Evolutionary conservation across 106 monocot species (phyloP).

Genomic region (Acanthochlamys bracteata): DNA sequence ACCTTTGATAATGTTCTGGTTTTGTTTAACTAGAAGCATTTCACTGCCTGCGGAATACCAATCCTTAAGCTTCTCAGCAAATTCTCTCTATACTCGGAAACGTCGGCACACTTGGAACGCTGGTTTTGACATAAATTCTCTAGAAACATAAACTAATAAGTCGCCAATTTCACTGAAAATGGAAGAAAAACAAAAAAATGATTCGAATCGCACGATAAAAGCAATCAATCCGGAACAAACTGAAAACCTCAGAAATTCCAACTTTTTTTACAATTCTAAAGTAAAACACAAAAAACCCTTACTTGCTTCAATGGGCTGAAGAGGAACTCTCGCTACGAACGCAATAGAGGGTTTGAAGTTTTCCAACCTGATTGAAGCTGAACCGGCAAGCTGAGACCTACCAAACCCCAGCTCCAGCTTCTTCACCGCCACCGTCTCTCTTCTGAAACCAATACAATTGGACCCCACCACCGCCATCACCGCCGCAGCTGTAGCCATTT

Average conservation of each 20-base stretch:
- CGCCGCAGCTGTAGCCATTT: neutral
- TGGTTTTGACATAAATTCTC: too few species aligned
- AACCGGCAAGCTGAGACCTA: constrained; percentile 22
- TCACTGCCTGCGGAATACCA: too few species aligned
- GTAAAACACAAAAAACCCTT: neutral
- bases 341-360: neutral
- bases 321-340: neutral
- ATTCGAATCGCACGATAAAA: too few species aligned
- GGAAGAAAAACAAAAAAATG: too few species aligned
- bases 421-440: neutral
- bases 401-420: constrained; percentile 15
- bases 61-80: too few species aligned
- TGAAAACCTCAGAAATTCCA: neutral
- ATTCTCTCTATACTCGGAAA: too few species aligned
- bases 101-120: too few species aligned
- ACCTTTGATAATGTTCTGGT: too few species aligned
- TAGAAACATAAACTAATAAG: too few species aligned
- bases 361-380: constrained; percentile 9
- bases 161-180: too few species aligned
- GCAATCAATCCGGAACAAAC: too few species aligned
- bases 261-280: neutral
- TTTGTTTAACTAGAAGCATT: too few species aligned
- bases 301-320: constrained; percentile 34
- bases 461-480: neutral
- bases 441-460: neutral